These are phyloP conservation scores for Tuber melanosporum DNA, from an alignment of 495 filamentous ascomycete genomes.

Conservation along the genomic window DNA sequence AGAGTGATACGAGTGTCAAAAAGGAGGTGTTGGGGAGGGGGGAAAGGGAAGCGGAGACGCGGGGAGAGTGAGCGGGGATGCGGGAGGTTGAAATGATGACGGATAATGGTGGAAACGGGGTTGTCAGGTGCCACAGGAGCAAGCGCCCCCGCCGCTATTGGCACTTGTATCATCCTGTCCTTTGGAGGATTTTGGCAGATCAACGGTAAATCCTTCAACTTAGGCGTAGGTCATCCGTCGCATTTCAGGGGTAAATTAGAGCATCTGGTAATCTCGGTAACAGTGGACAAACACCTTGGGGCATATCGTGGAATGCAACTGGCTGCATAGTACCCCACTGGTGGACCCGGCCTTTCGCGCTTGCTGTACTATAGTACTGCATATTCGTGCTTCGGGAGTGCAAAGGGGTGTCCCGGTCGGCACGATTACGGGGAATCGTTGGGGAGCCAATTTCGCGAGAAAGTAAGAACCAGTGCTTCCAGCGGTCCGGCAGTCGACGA, in stretches of 20 bases:
- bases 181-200: background rate
- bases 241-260: background rate
- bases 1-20: background rate
- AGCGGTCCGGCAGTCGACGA: no score
- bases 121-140: background rate
- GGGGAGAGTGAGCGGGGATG: conserved; percentile 2
- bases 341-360: background rate
- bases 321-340: background rate
- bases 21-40: background rate
- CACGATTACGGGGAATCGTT: background rate
- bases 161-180: background rate
- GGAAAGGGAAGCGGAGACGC: background rate
- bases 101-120: background rate
- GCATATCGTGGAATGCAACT: background rate
- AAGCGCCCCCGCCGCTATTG: background rate
- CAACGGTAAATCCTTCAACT: background rate
- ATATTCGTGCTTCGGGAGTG: background rate
- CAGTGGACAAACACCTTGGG: background rate
- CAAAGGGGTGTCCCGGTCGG: background rate
- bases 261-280: background rate
- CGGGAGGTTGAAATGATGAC: background rate
- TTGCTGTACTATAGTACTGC: background rate
- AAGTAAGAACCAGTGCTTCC: background rate
- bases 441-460: background rate
- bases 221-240: background rate